These are phyloP conservation scores for Aspergillus aculeatinus DNA, from an alignment of 2,329 filamentous ascomycete species.

Conservation along the genomic window DNA sequence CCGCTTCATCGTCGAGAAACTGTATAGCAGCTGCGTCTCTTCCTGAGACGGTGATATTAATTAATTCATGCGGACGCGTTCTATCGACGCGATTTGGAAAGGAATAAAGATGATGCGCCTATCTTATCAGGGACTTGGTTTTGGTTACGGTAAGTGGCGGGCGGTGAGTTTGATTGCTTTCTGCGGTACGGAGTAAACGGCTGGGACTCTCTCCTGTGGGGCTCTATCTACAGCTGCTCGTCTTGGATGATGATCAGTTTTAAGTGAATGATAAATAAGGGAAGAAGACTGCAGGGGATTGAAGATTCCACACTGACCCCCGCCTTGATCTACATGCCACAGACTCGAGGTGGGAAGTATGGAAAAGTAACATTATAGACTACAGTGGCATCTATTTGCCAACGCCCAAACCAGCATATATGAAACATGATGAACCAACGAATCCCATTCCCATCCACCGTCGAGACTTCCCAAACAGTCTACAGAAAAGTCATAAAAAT, in stretches of 20 bases:
- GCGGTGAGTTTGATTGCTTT: too few species aligned
- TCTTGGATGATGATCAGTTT: too few species aligned
- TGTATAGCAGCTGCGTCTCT: not conserved
- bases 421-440: constrained; percentile 12
- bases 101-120: constrained; percentile 17
- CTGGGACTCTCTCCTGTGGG: too few species aligned
- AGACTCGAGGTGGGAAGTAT: constrained; percentile 4
- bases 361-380: constrained; percentile 2
- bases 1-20: not conserved
- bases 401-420: constrained; percentile 23
- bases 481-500: constrained; percentile 17
- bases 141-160: not conserved
- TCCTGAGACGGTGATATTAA: constrained; percentile 5
- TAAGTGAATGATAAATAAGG: too few species aligned
- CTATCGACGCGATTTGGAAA: constrained; percentile 9
- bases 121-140: constrained; percentile 17
- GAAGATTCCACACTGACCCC: not conserved
- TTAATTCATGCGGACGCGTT: constrained; percentile 3
- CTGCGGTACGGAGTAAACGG: too few species aligned
- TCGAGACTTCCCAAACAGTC: constrained; percentile 15
- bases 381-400: constrained; percentile 20
- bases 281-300: not conserved
- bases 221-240: too few species aligned
- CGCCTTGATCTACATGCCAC: constrained; percentile 1
- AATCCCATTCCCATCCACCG: constrained; percentile 9